Percentiles rank a stretch among this genome's conserved stretches.
Conservation (phyloP, 2,329 filamentous ascomycete genomes). For the Aspergillus ibericus region DNA sequence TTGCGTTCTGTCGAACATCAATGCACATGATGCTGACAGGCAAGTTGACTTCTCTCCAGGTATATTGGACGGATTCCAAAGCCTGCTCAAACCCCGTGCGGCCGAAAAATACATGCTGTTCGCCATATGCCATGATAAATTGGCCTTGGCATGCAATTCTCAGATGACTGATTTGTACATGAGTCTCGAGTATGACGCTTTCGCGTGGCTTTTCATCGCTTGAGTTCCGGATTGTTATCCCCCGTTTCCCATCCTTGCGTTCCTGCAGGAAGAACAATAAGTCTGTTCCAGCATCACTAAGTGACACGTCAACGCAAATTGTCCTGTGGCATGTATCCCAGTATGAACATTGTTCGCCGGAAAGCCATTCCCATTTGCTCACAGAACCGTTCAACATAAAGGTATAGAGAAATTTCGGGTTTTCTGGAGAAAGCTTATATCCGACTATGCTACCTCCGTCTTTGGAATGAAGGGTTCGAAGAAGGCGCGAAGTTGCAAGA, state of each 20-base stretch:
- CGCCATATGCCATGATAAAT: constrained; percentile 41
- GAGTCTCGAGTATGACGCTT: constrained; percentile 31
- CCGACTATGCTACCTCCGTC: constrained; percentile 49
- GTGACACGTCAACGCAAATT: constrained; percentile 28
- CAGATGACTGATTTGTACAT: constrained; percentile 29
- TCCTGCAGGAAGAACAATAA: constrained; percentile 42
- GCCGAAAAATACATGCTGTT: constrained; percentile 61
- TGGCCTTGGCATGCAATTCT: constrained; percentile 32
- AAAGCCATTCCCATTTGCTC: constrained; percentile 60
- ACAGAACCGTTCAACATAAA: constrained; percentile 53
- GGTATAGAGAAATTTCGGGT: constrained; percentile 56
- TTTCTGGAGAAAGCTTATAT: constrained; percentile 53
- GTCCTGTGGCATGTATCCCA: constrained; percentile 46
- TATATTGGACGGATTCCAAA: constrained; percentile 45
- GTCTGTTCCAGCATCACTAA: constrained; percentile 14
- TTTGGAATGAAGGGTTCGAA: constrained; percentile 66
- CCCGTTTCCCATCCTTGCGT: constrained; percentile 38
- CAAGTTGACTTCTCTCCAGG: constrained; percentile 55
- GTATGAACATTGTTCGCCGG: constrained; percentile 44
- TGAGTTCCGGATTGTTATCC: constrained; percentile 29
- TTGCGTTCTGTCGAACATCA: constrained; percentile 56
- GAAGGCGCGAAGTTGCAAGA: constrained; percentile 74
- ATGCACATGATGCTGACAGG: constrained; percentile 67
- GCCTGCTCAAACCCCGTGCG: constrained; percentile 40
- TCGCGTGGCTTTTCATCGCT: constrained; percentile 23